Evolutionary conservation across 2,329 filamentous ascomycete genomes (phyloP).

Genomic region (Aspergillus puulaauensis): DNA sequence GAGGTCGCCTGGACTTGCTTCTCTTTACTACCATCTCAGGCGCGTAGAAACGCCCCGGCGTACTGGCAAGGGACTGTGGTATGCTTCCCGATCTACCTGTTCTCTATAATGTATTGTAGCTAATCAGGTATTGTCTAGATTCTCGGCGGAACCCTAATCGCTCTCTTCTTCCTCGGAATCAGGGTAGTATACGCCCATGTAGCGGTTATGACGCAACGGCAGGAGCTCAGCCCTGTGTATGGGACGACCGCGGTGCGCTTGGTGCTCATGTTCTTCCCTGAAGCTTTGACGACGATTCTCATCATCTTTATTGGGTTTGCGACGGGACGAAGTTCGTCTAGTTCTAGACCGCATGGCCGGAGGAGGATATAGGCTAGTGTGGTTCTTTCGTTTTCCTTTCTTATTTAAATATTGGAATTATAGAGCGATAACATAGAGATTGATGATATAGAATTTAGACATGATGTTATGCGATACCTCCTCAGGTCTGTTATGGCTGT

Average conservation of each 20-base stretch:
- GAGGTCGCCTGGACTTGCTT: conserved; percentile 6
- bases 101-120: too few relatives aligned
- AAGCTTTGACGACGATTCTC: conserved; percentile 19
- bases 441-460: too few relatives aligned
- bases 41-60: neutral
- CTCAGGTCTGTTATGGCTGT: too few relatives aligned
- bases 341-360: neutral
- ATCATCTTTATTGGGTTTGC: conserved; percentile 22
- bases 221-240: conserved; percentile 20
- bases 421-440: too few relatives aligned
- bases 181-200: conserved; percentile 26
- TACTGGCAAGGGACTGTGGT: conserved; percentile 8
- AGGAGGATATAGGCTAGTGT: neutral
- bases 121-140: neutral
- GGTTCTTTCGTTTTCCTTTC: neutral
- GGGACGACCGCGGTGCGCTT: conserved; percentile 23
- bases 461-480: too few relatives aligned
- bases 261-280: conserved; percentile 28
- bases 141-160: conserved; percentile 1
- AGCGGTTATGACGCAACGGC: conserved; percentile 18
- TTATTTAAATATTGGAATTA: too few relatives aligned
- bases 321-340: conserved; percentile 13
- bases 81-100: neutral
- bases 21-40: neutral
- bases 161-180: conserved; percentile 24